Evolutionary conservation across 1,139 yeast species (phyloP), one percentile per base, ranked within the genome.

Genomic region (Diutina mesorugosa): DNA sequence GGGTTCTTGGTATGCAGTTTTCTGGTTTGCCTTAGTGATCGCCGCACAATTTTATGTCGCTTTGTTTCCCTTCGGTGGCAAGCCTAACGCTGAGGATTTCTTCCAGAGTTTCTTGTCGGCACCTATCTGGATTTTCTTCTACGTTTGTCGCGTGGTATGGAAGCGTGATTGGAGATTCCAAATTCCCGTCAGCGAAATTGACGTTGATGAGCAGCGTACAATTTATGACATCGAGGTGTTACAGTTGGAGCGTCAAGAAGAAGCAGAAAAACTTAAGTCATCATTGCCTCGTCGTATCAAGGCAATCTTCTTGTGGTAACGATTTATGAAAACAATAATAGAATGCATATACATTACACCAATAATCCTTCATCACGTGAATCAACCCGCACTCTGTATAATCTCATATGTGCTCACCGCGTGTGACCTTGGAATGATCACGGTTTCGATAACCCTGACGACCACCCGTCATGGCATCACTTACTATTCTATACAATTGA

Each of bases 191-290:
- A 65, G 69, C 51, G 81, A 83, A 57, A 79, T 85, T 63, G 90
- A 85, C 66, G 69, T 85, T 59, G 87, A 83, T 62, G 75, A 85
- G 18, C 90, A 89, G 64, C 82, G 90, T 80, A 80, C 84, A 67
- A 84, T 80, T 61, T 69, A 81, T 58, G 90, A 85, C 66, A 69
- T 69, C 57, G 78, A 73, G 59, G 64, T 72, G 8, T 69, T 84
- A 65, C 88, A 84, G 60, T 73, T 83, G 53, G 73, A 83, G 65
- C 82, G 77, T 67, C 87, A 83, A 69, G 90, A 85, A 69, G 71
- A 84, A 65, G 78, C 79, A 32, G 83, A 81, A 66, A 88, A 84
- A 69, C 79, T 30, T 6, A 32, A 50, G 16, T 38, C 32, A 45
- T 50, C 53, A 45, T 29, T 50, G 12, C 16, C 26, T 9, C 26